These are phyloP conservation scores for Sphaerulina vaccinii DNA, from an alignment of 2,329 filamentous ascomycete genomes.

Conservation along the genomic window DNA sequence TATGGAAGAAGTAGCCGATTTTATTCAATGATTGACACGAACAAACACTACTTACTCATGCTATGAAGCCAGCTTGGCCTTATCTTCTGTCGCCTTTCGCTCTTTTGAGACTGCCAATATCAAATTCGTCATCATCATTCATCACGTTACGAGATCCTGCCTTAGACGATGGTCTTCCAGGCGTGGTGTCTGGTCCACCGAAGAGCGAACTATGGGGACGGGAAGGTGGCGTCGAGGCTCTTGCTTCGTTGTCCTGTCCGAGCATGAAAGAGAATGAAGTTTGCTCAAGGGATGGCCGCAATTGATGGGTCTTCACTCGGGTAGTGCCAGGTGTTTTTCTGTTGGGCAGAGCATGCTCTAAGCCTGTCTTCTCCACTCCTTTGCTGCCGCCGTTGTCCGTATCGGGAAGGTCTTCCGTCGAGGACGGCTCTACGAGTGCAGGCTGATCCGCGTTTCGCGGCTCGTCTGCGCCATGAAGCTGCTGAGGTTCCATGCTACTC, in stretches of 20 bases:
- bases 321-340: background rate
- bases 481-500: background rate
- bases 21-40: background rate
- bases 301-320: constrained; percentile 1
- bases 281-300: constrained; percentile 25
- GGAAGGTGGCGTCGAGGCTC: background rate
- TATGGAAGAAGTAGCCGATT: constrained; percentile 25
- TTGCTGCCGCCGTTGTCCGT: background rate
- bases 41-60: background rate
- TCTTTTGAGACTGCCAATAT: constrained; percentile 25
- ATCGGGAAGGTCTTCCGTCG: constrained; percentile 18
- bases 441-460: background rate
- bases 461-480: background rate
- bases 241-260: constrained; percentile 17
- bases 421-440: constrained; percentile 19
- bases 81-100: constrained; percentile 19
- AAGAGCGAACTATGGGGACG: constrained; percentile 21
- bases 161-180: constrained; percentile 1
- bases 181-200: constrained; percentile 16
- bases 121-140: constrained; percentile 22
- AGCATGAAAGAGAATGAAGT: constrained; percentile 29
- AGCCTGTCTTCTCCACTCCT: background rate
- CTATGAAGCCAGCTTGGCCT: constrained; percentile 1
- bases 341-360: background rate
- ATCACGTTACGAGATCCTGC: background rate